A percentile compares a stretch with the other conserved stretches of the same genome.
These are phyloP conservation scores for Fusarium circinatum DNA, from an alignment of 2,329 filamentous ascomycete genomes.

Conservation along the genomic window DNA sequence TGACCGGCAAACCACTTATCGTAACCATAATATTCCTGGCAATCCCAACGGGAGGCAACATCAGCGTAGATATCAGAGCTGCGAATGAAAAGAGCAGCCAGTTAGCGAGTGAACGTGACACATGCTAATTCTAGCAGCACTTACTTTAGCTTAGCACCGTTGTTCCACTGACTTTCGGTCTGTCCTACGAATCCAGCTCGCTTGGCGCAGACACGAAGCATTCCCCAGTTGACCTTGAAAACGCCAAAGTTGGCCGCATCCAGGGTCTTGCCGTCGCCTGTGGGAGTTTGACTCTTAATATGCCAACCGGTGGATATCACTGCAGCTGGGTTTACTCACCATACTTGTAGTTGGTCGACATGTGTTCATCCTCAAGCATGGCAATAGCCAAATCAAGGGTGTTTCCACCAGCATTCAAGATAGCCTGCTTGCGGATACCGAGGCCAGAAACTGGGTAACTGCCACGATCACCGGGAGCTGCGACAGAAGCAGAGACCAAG, in stretches of 20 bases:
- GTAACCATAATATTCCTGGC: background rate
- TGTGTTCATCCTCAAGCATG: background rate
- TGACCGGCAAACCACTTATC: background rate
- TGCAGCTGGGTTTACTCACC: background rate
- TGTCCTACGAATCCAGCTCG: background rate
- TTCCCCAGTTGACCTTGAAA: background rate
- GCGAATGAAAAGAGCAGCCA: background rate
- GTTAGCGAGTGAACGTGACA: background rate
- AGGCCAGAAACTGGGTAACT: background rate
- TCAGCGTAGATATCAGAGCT: background rate
- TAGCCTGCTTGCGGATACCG: background rate
- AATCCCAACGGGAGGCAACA: background rate
- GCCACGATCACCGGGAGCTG: background rate
- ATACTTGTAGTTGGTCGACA: background rate
- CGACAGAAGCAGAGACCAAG: background rate
- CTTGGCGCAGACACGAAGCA: background rate
- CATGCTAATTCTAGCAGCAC: background rate
- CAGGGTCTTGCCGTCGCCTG: background rate
- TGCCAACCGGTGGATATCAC: background rate
- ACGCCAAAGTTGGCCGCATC: background rate
- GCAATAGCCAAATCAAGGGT: background rate
- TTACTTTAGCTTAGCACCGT: background rate
- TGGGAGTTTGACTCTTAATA: rapidly evolving
- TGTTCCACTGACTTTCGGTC: background rate
- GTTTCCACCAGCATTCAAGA: background rate